These are phyloP conservation scores for Lasiodiplodia sp. DNA, from an alignment of 2,329 filamentous ascomycete genomes.

Conservation along the genomic window DNA sequence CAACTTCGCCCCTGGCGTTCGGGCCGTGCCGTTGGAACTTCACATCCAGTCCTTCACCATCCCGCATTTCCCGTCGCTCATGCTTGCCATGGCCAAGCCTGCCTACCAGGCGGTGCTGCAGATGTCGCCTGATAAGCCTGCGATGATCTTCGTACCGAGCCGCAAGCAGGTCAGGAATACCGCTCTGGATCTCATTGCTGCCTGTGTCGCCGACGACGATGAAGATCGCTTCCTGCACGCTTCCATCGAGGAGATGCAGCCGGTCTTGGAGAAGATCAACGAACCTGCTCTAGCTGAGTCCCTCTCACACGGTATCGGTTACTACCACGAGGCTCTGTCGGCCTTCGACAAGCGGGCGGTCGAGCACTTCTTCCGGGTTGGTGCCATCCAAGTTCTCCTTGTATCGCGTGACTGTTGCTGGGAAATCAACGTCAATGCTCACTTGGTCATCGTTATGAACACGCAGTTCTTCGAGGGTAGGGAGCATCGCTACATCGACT, in stretches of 20 bases:
- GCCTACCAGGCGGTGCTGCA: slow-evolving; percentile 88
- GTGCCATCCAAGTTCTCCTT: slow-evolving; percentile 85
- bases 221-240: slow-evolving; percentile 94
- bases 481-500: slow-evolving; percentile 97
- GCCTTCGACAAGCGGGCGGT: slow-evolving; percentile 92
- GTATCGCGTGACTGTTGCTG: slow-evolving; percentile 91
- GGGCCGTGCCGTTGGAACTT: slow-evolving; percentile 87
- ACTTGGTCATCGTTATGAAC: slow-evolving; percentile 94
- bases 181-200: slow-evolving; percentile 84
- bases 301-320: slow-evolving; percentile 91
- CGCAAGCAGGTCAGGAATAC: slow-evolving; percentile 91
- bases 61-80: slow-evolving; percentile 95
- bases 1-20: slow-evolving; percentile 94
- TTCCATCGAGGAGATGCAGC: slow-evolving; percentile 79
- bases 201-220: slow-evolving; percentile 85
- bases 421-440: slow-evolving; percentile 87
- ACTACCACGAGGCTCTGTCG: slow-evolving; percentile 94
- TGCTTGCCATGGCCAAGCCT: slow-evolving; percentile 98
- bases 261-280: slow-evolving; percentile 81
- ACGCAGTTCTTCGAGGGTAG: slow-evolving; percentile 97
- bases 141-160: slow-evolving; percentile 89
- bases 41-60: slow-evolving; percentile 96
- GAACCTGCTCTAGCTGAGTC: slow-evolving; percentile 89
- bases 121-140: slow-evolving; percentile 86
- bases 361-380: slow-evolving; percentile 86